Conservation (phyloP, 176 grass and related monocot genomes). For the Tillandsia fasciculata region DNA sequence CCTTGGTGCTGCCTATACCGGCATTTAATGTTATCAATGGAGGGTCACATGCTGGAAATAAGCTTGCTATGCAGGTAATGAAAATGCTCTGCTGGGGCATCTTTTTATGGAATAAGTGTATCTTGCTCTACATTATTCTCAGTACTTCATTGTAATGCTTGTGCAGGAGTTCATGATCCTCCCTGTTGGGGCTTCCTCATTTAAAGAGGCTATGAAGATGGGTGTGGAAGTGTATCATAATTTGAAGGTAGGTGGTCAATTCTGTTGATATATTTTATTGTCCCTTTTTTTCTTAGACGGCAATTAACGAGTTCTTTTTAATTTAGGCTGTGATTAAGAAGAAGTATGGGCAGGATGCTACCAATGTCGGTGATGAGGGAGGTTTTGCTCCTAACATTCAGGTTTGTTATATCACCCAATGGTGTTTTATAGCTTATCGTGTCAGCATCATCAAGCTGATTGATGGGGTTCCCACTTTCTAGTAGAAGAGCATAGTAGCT, state of each 20-base stretch:
- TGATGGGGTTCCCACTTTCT: not conserved
- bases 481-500: not conserved
- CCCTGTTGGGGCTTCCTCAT: conserved; percentile 76
- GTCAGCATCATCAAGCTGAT: not conserved
- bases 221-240: conserved; percentile 94
- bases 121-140: not conserved
- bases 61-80: conserved; percentile 76
- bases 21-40: conserved; percentile 99
- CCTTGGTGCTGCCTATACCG: conserved; percentile 59
- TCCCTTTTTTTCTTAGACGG: not conserved
- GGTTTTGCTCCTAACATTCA: conserved; percentile 98
- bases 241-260: conserved; percentile 45
- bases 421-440: not conserved
- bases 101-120: not conserved
- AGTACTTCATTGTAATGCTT: not conserved
- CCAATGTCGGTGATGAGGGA: conserved; percentile 94
- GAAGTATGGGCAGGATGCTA: conserved; percentile 96
- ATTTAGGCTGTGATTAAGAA: conserved; percentile 80
- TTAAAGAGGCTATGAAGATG: conserved; percentile 97
- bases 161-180: conserved; percentile 95
- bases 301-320: not conserved
- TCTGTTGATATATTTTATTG: not conserved
- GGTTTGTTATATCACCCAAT: conserved; percentile 28
- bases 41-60: conserved; percentile 90
- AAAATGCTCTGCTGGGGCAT: not conserved